These are phyloP conservation scores for Evernia prunastri DNA, from an alignment of 495 filamentous ascomycete genomes.

Conservation along the genomic window DNA sequence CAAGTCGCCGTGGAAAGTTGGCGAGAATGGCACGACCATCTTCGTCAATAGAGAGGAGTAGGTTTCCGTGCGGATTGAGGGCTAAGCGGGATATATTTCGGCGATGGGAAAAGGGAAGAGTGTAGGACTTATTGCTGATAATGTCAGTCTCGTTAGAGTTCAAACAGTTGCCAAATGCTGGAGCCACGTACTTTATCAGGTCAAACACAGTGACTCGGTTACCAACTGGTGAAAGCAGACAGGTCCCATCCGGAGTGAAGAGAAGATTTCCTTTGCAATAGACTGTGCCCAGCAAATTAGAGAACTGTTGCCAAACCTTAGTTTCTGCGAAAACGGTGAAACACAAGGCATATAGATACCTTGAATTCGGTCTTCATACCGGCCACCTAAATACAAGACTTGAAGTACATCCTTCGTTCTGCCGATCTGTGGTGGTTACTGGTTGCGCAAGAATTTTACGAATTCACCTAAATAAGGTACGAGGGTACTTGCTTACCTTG, in stretches of 20 bases:
- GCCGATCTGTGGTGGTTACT: too few relatives aligned
- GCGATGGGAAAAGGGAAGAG: slow-evolving; percentile 88
- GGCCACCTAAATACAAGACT: not conserved
- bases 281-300: slow-evolving; percentile 91
- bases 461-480: too few relatives aligned
- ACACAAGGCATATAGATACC: slow-evolving; percentile 39
- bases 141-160: slow-evolving; percentile 21
- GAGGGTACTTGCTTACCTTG: not conserved
- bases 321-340: slow-evolving; percentile 11
- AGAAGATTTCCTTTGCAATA: slow-evolving; percentile 95
- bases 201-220: slow-evolving; percentile 95
- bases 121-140: slow-evolving; percentile 86
- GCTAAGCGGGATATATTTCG: slow-evolving; percentile 85
- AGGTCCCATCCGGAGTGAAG: slow-evolving; percentile 94
- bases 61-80: slow-evolving; percentile 79
- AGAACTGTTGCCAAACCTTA: slow-evolving; percentile 55
- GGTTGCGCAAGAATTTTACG: too few relatives aligned
- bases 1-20: slow-evolving; percentile 75
- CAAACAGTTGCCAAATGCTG: not conserved
- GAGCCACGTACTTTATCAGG: slow-evolving; percentile 69
- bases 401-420: not conserved
- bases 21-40: slow-evolving; percentile 90
- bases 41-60: slow-evolving; percentile 88
- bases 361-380: slow-evolving; percentile 96
- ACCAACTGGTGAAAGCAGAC: slow-evolving; percentile 92